Conservation (phyloP, 306 rosid species). For the Arachis hypogaea region DNA sequence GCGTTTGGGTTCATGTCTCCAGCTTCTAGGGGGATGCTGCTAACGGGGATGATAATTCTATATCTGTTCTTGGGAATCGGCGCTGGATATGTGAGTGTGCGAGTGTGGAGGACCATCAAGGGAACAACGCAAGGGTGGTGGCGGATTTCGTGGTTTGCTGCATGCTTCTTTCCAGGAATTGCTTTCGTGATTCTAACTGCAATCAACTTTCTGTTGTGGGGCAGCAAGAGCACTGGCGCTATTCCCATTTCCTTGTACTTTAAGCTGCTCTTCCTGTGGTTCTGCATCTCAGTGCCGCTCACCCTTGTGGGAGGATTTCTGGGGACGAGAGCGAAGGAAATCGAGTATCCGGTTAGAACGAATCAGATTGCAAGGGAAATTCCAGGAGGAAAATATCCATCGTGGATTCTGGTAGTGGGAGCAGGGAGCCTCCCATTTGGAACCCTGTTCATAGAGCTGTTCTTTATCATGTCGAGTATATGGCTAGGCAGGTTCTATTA, state of each 20-base stretch:
- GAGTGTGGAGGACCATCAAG: slow-evolving; percentile 88
- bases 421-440: slow-evolving; percentile 98
- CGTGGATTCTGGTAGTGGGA: slow-evolving; percentile 97
- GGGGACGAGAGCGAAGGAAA: slow-evolving; percentile 75
- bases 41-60: slow-evolving; percentile 92
- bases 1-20: slow-evolving; percentile 85
- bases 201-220: slow-evolving; percentile 89
- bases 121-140: slow-evolving; percentile 94
- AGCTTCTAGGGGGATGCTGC: slow-evolving; percentile 79
- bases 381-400: slow-evolving; percentile 87
- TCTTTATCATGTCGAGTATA: slow-evolving; percentile 96
- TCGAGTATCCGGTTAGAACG: slow-evolving; percentile 84
- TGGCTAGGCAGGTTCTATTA: slow-evolving; percentile 98
- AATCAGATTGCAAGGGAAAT: slow-evolving; percentile 97
- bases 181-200: slow-evolving; percentile 76
- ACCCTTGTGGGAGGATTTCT: slow-evolving; percentile 89
- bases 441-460: slow-evolving; percentile 94
- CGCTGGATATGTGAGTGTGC: slow-evolving; percentile 93
- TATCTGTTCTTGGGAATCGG: slow-evolving; percentile 88
- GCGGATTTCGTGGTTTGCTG: slow-evolving; percentile 76
- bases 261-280: slow-evolving; percentile 82
- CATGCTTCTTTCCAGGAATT: slow-evolving; percentile 93
- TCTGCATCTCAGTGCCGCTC: slow-evolving; percentile 95
- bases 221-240: slow-evolving; percentile 84
- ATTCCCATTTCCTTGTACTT: slow-evolving; percentile 89